These are phyloP conservation scores for Penicillium glabrum DNA, from an alignment of 2,329 filamentous ascomycete species.

Conservation along the genomic window DNA sequence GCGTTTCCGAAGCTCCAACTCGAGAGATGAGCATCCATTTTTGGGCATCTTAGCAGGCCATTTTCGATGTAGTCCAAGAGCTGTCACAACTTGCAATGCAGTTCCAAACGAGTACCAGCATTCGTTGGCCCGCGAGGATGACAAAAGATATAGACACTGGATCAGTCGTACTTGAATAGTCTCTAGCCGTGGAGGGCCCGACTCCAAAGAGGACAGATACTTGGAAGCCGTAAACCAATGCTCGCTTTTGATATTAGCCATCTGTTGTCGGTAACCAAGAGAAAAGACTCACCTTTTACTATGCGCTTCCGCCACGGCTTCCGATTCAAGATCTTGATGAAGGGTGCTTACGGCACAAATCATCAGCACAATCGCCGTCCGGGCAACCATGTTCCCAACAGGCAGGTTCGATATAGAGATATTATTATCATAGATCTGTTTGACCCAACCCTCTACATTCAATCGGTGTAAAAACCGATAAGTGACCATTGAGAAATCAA, in stretches of 20 bases:
- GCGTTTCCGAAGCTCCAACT: constrained; percentile 56
- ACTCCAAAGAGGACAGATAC: constrained; percentile 44
- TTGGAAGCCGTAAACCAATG: constrained; percentile 41
- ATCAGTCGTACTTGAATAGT: constrained; percentile 59
- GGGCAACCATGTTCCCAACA: constrained; percentile 44
- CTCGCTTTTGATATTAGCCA: constrained; percentile 25
- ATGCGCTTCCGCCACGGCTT: constrained; percentile 22
- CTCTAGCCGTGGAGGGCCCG: constrained; percentile 55
- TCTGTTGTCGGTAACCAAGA: neutral
- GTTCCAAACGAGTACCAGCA: constrained; percentile 63
- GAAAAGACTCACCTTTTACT: constrained; percentile 29
- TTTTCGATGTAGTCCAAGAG: constrained; percentile 42
- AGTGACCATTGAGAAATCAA: constrained; percentile 61
- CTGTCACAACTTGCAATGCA: constrained; percentile 54
- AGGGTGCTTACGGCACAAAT: constrained; percentile 51
- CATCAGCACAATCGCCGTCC: constrained; percentile 50
- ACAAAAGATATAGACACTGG: constrained; percentile 60
- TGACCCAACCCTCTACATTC: constrained; percentile 52
- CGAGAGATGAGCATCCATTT: constrained; percentile 31
- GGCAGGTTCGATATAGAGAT: constrained; percentile 38
- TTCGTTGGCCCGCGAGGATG: constrained; percentile 60
- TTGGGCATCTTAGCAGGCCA: constrained; percentile 28
- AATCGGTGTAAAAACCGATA: constrained; percentile 60
- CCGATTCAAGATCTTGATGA: constrained; percentile 44
- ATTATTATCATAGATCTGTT: constrained; percentile 40